These are phyloP conservation scores for Candida sphagnicola DNA, from an alignment of 805 yeast genomes.

Conservation along the genomic window DNA sequence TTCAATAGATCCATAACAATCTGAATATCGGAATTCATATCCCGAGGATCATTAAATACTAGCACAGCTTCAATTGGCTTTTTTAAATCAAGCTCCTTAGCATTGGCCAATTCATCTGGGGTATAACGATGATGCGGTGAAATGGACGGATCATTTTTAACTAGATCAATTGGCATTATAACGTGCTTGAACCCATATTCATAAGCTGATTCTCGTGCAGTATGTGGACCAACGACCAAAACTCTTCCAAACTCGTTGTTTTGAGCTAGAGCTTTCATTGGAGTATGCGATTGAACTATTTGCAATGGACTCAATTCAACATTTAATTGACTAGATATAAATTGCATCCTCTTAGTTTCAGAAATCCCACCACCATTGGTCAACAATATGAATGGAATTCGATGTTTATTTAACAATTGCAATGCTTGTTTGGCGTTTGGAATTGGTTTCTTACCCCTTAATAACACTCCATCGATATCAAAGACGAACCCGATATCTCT, in stretches of 20 bases:
- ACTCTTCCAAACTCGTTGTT: conserved; percentile 51
- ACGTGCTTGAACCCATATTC: conserved; percentile 77
- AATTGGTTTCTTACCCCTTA: conserved; percentile 69
- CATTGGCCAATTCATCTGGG: conserved; percentile 38
- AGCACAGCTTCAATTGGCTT: conserved; percentile 68
- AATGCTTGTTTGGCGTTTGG: conserved; percentile 63
- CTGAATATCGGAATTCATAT: conserved; percentile 82
- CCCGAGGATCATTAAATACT: conserved; percentile 87
- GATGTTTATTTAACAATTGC: conserved; percentile 44
- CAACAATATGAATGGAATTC: conserved; percentile 74
- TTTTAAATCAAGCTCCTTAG: conserved; percentile 18
- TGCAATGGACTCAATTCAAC: conserved; percentile 51
- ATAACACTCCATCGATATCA: conserved; percentile 81
- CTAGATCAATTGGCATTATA: conserved; percentile 67
- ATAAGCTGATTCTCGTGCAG: conserved; percentile 68
- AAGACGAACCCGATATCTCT: conserved; percentile 34
- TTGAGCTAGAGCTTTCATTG: conserved; percentile 58
- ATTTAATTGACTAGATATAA: conserved; percentile 15
- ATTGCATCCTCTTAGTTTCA: conserved; percentile 54
- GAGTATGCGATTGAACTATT: conserved; percentile 84
- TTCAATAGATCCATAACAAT: conserved; percentile 67
- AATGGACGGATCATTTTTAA: conserved; percentile 51
- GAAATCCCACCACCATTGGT: conserved; percentile 89
- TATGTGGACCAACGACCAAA: conserved; percentile 79
- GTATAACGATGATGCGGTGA: conserved; percentile 68